Base-by-base conservation (phyloP, 345 rosid species). In the Eucalyptus urophylla region DNA sequence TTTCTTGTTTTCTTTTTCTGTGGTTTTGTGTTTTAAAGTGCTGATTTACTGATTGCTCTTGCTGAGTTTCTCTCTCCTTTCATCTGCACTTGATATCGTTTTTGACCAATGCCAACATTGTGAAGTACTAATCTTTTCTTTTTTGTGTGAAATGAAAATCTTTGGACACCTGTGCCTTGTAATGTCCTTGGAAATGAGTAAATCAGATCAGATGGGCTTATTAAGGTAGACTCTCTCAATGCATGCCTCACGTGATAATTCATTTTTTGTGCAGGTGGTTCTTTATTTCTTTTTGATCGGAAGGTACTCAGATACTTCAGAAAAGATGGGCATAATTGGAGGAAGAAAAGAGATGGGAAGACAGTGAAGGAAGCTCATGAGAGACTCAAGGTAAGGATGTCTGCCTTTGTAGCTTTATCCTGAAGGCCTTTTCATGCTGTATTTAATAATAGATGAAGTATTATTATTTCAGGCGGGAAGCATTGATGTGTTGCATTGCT, bases 261-360 rank as follows among this genome's bases (percentile, higher is more conserved):
- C 22, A 25, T 90, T 89, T 72, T 87, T 88, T 65, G 91, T 95
- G 90, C 95, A 96, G 99, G 95, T 94, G 99, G 99, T 53, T 96
- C 98, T 43, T 93, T 97, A 65, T 96, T 97, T 92, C 95, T 96
- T 87, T 97, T 96, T 90, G 97, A 97, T 90, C 94, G 99, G 53
- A 97, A 97, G 91, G 97, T 95, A 88, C 92, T 96, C 80, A 94
- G 99, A 91, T 97, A 96, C 95, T 97, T 97, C 89, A 95, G 99
- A 92, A 97, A 96, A 93, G 99, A 96, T 65, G 99, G 99, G 37
- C 99, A 96, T 92, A 96, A 92, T 87, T 97, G 99, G 99, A 97
- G 99, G 92, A 97, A 96, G 97, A 97, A 95, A 88, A 95, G 90
- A 90, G 99, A 97, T 94, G 99, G 99, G 81, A 97, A 96, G 93